phyloP scores from a whole-genome alignment of 768 basidiomycete species.

The Leccinum pellstonianum region DNA sequence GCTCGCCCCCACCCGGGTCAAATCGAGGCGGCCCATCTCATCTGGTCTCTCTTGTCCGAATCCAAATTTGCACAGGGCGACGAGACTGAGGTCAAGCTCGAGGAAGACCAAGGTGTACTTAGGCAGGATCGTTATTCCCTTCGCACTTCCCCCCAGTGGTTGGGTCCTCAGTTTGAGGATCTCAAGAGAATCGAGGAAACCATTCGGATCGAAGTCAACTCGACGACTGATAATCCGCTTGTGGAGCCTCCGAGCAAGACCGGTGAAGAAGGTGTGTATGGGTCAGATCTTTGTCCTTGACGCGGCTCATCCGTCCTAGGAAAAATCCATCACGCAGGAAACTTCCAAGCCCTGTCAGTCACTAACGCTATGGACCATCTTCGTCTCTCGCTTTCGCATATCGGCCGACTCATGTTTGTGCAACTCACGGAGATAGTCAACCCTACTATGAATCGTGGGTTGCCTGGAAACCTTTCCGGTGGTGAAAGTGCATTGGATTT shows the following conservation, averaged over 20 bases:
- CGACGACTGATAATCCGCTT: conserved; percentile 88
- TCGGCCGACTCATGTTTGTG: conserved; percentile 68
- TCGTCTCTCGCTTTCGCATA: conserved; percentile 65
- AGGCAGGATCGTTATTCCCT: conserved; percentile 73
- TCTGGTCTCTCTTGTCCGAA: conserved; percentile 67
- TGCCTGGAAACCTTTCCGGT: conserved; percentile 77
- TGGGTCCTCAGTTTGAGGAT: conserved; percentile 85
- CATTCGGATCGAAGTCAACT: conserved; percentile 76
- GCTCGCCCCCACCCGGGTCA: conserved; percentile 86
- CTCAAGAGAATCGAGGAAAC: conserved; percentile 62
- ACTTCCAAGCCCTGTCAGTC: conserved; percentile 87
- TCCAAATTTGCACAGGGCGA: conserved; percentile 63
- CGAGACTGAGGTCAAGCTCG: conserved; percentile 75
- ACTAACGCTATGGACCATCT: conserved; percentile 89
- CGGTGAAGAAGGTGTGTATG: conserved; percentile 20
- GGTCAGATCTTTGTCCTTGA: neutral
- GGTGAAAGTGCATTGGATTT: conserved; percentile 82
- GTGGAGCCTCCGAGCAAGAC: conserved; percentile 76
- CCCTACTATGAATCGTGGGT: conserved; percentile 65
- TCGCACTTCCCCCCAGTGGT: conserved; percentile 77
- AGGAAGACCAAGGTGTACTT: conserved; percentile 69
- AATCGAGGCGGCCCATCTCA: conserved; percentile 69
- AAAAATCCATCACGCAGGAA: conserved; percentile 76
- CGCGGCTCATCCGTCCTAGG: conserved; percentile 28
- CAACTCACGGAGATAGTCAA: conserved; percentile 61